These are phyloP conservation scores for Scheffersomyces segobiensis DNA, from an alignment of 1,139 yeast species.

Conservation along the genomic window DNA sequence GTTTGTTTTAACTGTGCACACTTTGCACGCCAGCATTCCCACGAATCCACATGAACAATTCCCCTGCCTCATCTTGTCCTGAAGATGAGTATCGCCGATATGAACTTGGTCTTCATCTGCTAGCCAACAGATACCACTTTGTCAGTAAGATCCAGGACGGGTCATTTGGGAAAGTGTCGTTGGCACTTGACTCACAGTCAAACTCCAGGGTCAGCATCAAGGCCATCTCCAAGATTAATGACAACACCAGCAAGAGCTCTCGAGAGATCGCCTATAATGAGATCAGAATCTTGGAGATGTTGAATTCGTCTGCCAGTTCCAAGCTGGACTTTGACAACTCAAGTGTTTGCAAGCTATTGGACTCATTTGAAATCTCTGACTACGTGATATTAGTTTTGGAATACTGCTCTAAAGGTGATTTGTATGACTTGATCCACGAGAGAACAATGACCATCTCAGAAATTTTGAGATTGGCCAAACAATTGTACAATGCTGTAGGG, in stretches of 20 bases:
- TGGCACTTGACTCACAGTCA: slow-evolving; percentile 38
- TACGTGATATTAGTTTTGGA: slow-evolving; percentile 49
- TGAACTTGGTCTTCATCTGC: slow-evolving; percentile 29
- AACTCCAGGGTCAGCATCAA: slow-evolving; percentile 31
- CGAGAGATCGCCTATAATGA: slow-evolving; percentile 46
- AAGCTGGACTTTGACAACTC: slow-evolving; percentile 28
- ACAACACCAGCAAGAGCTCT: slow-evolving; percentile 16
- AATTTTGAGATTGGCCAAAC: slow-evolving; percentile 24
- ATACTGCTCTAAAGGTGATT: slow-evolving; percentile 51
- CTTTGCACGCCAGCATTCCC: neutral
- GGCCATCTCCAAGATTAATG: slow-evolving; percentile 35
- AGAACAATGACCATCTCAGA: slow-evolving; percentile 13
- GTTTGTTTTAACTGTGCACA: neutral
- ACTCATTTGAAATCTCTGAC: slow-evolving; percentile 41
- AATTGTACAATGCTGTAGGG: slow-evolving; percentile 39
- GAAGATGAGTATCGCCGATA: slow-evolving; percentile 20
- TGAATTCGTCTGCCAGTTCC: slow-evolving; percentile 34
- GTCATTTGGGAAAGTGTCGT: slow-evolving; percentile 53
- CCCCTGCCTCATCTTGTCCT: neutral
- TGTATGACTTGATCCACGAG: slow-evolving; percentile 44
- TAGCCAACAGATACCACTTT: slow-evolving; percentile 37
- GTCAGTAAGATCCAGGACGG: slow-evolving; percentile 48
- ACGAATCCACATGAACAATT: neutral
- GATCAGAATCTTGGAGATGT: slow-evolving; percentile 37
- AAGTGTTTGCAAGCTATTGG: slow-evolving; percentile 46